Evolutionary conservation across 805 yeast species (phyloP).

Genomic region (Starmerella geochares): DNA sequence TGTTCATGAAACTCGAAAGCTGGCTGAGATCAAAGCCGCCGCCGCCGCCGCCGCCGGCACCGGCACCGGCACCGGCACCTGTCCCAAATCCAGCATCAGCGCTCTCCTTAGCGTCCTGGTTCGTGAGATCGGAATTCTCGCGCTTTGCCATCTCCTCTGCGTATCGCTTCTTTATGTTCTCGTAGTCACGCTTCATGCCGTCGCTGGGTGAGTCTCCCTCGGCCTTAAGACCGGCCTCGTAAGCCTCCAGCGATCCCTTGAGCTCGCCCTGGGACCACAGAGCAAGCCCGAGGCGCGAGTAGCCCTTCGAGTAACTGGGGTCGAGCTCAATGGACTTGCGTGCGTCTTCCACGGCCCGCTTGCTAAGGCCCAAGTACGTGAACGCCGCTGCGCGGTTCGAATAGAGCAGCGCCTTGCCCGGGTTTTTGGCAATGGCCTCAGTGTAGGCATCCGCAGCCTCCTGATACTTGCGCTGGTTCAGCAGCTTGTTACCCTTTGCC

Average conservation of each 20-base stretch:
- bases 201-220: slow-evolving; percentile 81
- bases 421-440: slow-evolving; percentile 60
- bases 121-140: slow-evolving; percentile 1
- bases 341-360: slow-evolving; percentile 74
- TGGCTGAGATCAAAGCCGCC: slow-evolving; percentile 60
- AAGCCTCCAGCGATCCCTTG: slow-evolving; percentile 81
- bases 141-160: slow-evolving; percentile 47
- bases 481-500: slow-evolving; percentile 77
- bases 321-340: slow-evolving; percentile 67
- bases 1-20: slow-evolving; percentile 61
- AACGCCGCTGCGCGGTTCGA: slow-evolving; percentile 97
- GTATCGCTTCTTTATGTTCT: slow-evolving; percentile 81
- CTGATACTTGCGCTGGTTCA: slow-evolving; percentile 64
- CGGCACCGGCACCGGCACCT: slow-evolving; percentile 17
- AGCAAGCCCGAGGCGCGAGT: slow-evolving; percentile 90
- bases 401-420: slow-evolving; percentile 68
- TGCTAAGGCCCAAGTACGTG: slow-evolving; percentile 65
- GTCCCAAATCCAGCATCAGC: slow-evolving; percentile 10
- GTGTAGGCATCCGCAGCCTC: slow-evolving; percentile 70
- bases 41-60: slow-evolving; percentile 60
- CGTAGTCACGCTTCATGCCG: slow-evolving; percentile 86
- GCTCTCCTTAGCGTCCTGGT: not conserved
- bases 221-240: slow-evolving; percentile 71
- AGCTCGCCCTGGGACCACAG: slow-evolving; percentile 90
- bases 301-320: slow-evolving; percentile 79